phyloP scores from a whole-genome alignment of 2,329 filamentous ascomycete species.

The Herpomyces periplanetae region DNA sequence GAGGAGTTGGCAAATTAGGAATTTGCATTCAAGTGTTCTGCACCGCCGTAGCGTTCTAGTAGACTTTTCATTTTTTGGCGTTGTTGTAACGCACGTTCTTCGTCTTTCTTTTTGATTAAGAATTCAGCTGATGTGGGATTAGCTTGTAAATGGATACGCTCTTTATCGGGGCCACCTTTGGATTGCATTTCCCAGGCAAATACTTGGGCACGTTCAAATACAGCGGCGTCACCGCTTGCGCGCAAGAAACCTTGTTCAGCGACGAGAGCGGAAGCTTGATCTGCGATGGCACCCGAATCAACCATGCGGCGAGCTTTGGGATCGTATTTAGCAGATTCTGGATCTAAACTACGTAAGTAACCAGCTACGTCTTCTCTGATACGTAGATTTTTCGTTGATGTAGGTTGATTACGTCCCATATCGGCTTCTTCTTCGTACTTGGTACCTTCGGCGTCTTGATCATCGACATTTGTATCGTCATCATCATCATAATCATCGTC shows the following conservation, averaged over 20 bases:
- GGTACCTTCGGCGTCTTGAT: slow-evolving; percentile 20
- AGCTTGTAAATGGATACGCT: slow-evolving; percentile 57
- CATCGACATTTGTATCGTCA: slow-evolving; percentile 14
- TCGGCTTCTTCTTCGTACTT: slow-evolving; percentile 74
- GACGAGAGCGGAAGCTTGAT: slow-evolving; percentile 40
- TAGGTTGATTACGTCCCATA: slow-evolving; percentile 74
- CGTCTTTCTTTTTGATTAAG: slow-evolving; percentile 33
- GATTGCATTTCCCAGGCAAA: slow-evolving; percentile 93
- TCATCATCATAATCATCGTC: slow-evolving; percentile 12
- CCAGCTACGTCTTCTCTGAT: slow-evolving; percentile 90
- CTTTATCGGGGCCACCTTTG: slow-evolving; percentile 27
- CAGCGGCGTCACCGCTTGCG: slow-evolving; percentile 54
- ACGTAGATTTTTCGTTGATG: slow-evolving; percentile 53
- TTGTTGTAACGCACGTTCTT: slow-evolving; percentile 27
- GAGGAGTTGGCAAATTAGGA: too few relatives aligned
- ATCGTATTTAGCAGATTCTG: slow-evolving; percentile 89
- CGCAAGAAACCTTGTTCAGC: slow-evolving; percentile 76
- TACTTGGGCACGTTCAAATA: slow-evolving; percentile 54
- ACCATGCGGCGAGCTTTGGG: slow-evolving; percentile 78
- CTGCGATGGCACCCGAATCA: slow-evolving; percentile 36
- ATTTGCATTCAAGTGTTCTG: slow-evolving; percentile 17
- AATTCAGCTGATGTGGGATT: slow-evolving; percentile 81
- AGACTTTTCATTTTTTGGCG: slow-evolving; percentile 26
- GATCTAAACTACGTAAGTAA: slow-evolving; percentile 67
- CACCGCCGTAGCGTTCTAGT: slow-evolving; percentile 41